phyloP scores from a whole-genome alignment of 169 alveolate species.

The Cryptosporidium muris region DNA sequence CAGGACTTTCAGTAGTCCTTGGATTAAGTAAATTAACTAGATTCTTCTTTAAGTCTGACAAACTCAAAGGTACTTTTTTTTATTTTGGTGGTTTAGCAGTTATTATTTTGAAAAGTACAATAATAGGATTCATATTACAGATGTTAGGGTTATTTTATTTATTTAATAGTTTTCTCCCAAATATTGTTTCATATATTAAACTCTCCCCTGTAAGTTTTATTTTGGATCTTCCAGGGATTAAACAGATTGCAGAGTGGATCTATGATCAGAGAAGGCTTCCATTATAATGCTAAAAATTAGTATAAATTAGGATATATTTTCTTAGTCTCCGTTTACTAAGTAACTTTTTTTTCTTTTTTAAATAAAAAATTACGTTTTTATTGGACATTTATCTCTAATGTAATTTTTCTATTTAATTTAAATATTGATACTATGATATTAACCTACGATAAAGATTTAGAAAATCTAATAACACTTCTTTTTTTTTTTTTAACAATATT shows the following conservation, averaged over 20 bases:
- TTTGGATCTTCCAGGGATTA: constrained; percentile 65
- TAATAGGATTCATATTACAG: constrained; percentile 59
- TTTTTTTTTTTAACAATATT: no score
- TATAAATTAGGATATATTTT: not conserved
- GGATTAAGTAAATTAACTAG: constrained; percentile 63
- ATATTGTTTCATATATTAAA: constrained; percentile 68
- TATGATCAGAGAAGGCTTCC: constrained; percentile 71
- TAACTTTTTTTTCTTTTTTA: no score
- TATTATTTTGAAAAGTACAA: constrained; percentile 62
- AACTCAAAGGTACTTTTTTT: constrained; percentile 62
- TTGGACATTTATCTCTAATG: no score
- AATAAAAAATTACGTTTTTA: no score
- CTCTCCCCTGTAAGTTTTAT: constrained; percentile 69
- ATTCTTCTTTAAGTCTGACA: constrained; percentile 57
- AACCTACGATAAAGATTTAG: no score
- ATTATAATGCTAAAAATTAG: not conserved
- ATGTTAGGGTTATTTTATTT: constrained; percentile 60
- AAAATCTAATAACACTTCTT: no score
- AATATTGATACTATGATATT: no score
- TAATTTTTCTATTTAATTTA: no score
- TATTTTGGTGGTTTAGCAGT: constrained; percentile 61
- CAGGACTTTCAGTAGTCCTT: constrained; percentile 39
- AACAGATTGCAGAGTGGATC: constrained; percentile 67
- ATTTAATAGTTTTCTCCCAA: constrained; percentile 55
- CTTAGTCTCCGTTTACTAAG: no score